Evolutionary conservation across 2,329 filamentous ascomycete species (phyloP).

Genomic region (Hortaea sp.): DNA sequence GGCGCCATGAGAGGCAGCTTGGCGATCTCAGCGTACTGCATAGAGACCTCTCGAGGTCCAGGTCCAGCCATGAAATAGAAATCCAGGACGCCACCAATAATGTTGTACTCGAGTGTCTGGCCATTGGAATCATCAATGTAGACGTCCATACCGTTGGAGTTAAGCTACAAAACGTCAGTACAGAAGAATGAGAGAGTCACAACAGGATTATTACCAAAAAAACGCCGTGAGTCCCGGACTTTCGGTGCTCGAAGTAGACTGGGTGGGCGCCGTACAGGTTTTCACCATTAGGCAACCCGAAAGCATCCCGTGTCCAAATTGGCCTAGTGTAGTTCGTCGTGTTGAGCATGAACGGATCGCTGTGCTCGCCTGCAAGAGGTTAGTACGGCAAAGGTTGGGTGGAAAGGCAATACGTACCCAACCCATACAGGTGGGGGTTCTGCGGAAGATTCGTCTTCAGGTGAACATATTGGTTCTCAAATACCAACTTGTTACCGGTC

Average conservation of each 20-base stretch:
- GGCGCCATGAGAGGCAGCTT: slow-evolving; percentile 69
- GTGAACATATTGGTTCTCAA: slow-evolving; percentile 67
- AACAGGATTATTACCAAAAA: slow-evolving; percentile 15
- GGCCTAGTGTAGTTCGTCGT: slow-evolving; percentile 20
- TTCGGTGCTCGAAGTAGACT: slow-evolving; percentile 22
- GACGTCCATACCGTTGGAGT: slow-evolving; percentile 58
- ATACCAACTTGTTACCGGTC: slow-evolving; percentile 55
- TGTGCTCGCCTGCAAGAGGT: slow-evolving; percentile 49
- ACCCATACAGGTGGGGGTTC: slow-evolving; percentile 62
- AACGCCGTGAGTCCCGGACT: slow-evolving; percentile 16
- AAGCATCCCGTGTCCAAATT: slow-evolving; percentile 38
- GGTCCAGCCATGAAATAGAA: slow-evolving; percentile 54
- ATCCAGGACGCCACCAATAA: slow-evolving; percentile 27
- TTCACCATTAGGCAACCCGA: slow-evolving; percentile 17
- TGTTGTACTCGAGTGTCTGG: slow-evolving; percentile 39
- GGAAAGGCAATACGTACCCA: slow-evolving; percentile 31
- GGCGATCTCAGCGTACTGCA: slow-evolving; percentile 54
- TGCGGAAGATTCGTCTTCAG: slow-evolving; percentile 60
- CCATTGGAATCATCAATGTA: slow-evolving; percentile 49
- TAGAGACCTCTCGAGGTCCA: slow-evolving; percentile 58
- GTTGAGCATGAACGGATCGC: slow-evolving; percentile 40
- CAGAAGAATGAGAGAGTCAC: no score
- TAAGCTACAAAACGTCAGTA: slow-evolving; percentile 23
- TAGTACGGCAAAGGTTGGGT: not conserved
- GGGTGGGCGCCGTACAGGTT: slow-evolving; percentile 20